These are phyloP conservation scores for Atalantia buxifolia DNA, from an alignment of 345 rosid species.

Conservation along the genomic window DNA sequence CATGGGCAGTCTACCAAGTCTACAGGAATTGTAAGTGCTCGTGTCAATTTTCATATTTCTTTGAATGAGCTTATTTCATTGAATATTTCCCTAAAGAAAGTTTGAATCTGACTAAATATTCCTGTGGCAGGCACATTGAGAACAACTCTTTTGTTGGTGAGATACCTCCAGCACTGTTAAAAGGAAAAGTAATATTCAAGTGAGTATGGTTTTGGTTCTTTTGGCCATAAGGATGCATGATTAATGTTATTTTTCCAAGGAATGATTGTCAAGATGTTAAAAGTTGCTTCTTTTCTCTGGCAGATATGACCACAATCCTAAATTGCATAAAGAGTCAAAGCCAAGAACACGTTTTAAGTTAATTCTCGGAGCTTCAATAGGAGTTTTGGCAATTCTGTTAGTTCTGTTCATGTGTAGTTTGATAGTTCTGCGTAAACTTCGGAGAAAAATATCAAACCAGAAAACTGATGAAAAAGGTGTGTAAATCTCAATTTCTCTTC, in stretches of 20 bases:
- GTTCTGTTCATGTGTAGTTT: slow-evolving; percentile 54
- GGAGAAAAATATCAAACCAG: slow-evolving; percentile 27
- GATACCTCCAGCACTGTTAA: slow-evolving; percentile 55
- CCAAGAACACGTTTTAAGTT: slow-evolving; percentile 39
- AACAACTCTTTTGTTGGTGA: slow-evolving; percentile 79
- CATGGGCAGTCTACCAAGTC: slow-evolving; percentile 60
- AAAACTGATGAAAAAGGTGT: slow-evolving; percentile 53
- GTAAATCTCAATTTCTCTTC: slow-evolving; percentile 1
- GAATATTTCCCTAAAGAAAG: background rate
- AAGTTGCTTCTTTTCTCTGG: slow-evolving; percentile 19
- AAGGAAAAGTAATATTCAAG: slow-evolving; percentile 59
- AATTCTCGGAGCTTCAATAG: slow-evolving; percentile 61
- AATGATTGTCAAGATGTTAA: background rate
- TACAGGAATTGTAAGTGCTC: slow-evolving; percentile 71
- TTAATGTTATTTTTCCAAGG: background rate
- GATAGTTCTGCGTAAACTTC: slow-evolving; percentile 32
- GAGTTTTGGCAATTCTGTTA: slow-evolving; percentile 44
- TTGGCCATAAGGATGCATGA: background rate
- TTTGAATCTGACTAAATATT: slow-evolving; percentile 3
- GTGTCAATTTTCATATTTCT: background rate
- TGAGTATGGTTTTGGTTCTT: slow-evolving; percentile 41
- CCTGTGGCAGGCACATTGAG: slow-evolving; percentile 63
- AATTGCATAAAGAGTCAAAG: slow-evolving; percentile 46
- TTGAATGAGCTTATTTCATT: background rate
- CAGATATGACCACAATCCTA: slow-evolving; percentile 64